A percentile compares a stretch with the other conserved stretches of the same genome.
Evolutionary conservation across 2,329 filamentous ascomycete genomes (phyloP).

Genomic region (Neurospora crassa): DNA sequence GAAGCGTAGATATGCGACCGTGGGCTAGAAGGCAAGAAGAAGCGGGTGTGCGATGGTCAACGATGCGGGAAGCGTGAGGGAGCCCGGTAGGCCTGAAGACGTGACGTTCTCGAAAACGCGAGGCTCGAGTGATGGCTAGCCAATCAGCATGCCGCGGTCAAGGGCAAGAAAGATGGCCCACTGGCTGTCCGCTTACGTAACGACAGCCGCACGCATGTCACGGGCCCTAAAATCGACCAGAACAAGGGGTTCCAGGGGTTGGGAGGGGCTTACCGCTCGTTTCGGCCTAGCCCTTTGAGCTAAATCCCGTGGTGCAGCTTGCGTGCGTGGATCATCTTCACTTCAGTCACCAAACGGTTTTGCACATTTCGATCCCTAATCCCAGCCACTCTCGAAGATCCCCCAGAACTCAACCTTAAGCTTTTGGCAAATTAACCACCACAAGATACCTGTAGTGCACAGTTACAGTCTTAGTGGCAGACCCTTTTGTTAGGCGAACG

Average conservation of each 20-base stretch:
- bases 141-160: conserved; percentile 9
- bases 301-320: not conserved
- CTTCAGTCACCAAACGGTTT: not conserved
- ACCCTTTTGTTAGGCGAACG: not conserved
- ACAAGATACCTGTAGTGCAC: not conserved
- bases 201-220: conserved; percentile 4
- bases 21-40: conserved; percentile 7
- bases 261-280: not conserved
- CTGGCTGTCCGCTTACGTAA: conserved; percentile 14
- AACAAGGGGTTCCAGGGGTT: not conserved
- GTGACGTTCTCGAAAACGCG: conserved; percentile 21
- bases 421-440: not conserved
- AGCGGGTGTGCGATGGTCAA: conserved; percentile 10
- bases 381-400: not conserved
- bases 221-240: not conserved
- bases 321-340: not conserved
- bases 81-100: conserved; percentile 13
- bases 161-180: not conserved
- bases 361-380: not conserved
- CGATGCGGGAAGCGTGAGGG: conserved; percentile 9
- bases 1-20: conserved; percentile 6
- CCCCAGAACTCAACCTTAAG: not conserved
- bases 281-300: not conserved
- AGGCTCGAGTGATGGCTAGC: conserved; percentile 11
- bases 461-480: not conserved